Evolutionary conservation across 768 basidiomycete species (phyloP).

Genomic region (Suillus paluster): DNA sequence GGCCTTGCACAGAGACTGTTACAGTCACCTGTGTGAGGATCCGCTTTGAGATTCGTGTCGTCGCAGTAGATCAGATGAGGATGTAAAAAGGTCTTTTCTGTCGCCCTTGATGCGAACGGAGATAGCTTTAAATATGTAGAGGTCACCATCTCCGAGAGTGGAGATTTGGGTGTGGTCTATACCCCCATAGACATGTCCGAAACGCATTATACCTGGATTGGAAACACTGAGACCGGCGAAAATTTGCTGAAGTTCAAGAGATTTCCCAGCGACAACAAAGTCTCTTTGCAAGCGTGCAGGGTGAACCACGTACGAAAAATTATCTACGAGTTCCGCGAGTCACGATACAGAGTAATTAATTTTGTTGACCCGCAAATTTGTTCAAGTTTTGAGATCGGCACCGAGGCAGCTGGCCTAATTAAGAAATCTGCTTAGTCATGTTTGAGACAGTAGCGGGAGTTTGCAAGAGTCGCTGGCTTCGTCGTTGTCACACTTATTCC

Average conservation of each 20-base stretch:
- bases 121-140: neutral
- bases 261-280: no score
- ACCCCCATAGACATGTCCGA: no score
- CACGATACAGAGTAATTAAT: neutral
- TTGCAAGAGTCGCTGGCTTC: slow-evolving; percentile 26
- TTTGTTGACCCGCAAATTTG: neutral
- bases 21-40: neutral
- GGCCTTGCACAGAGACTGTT: neutral
- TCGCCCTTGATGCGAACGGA: no score
- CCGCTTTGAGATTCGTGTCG: neutral
- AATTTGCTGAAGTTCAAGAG: no score
- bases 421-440: neutral
- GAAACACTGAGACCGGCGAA: neutral
- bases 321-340: no score
- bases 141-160: neutral
- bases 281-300: neutral
- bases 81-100: neutral
- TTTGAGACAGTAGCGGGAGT: slow-evolving; percentile 5
- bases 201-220: no score
- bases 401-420: neutral
- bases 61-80: neutral
- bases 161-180: neutral
- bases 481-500: slow-evolving; percentile 22
- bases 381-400: slow-evolving; percentile 4
- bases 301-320: neutral